Base-by-base conservation (phyloP, 257 asterid genomes). In the Misopates orontium region DNA sequence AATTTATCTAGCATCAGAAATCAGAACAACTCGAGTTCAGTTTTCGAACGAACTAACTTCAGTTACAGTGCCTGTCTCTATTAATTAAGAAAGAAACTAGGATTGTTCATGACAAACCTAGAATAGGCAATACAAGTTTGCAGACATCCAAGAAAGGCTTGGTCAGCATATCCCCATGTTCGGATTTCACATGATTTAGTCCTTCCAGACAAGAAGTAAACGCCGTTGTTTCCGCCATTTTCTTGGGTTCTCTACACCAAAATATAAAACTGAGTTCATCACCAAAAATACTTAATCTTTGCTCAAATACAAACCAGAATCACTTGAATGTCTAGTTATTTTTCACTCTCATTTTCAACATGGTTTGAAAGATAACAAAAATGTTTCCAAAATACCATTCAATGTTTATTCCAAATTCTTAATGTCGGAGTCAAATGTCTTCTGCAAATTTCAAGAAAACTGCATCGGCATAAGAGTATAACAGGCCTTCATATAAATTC, bases 121-220 rank as follows among this genome's bases (percentile, higher is more conserved):
- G 73, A 62, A 88, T 75, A n/a, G 95, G 97, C 83, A 91, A 75
- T 50, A 88, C 62, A 57, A 69, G 89, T 79, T 74, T 91, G 94
- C 97, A 84, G 40, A 86, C 84, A 60, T 91, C 91, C 85, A 91
- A 68, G 83, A 91, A 88, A 41, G 89, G 93, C 77, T 75, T 84
- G 23, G 94, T 72, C 25, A 79, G 81, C 72, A 91, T 68, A 39
- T 88, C 97, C 48, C 94, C 97, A 36, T 78, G 72, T 32, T 84
- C 94, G 42, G 88, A 83, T 70, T 88, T 91, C 47, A 91, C 77
- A 77, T 69, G 75, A 69, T 80, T 83, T 68, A 91, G 62, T 67
- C 91, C 89, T 75, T 86, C 95, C 51, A 88, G 36, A 60, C 85
- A 85, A 25, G 91, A 84, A 56, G 81, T 45, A 71, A 91, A 86